These are phyloP conservation scores for Monilinia laxa DNA, from an alignment of 2,329 filamentous ascomycete species.

Conservation along the genomic window DNA sequence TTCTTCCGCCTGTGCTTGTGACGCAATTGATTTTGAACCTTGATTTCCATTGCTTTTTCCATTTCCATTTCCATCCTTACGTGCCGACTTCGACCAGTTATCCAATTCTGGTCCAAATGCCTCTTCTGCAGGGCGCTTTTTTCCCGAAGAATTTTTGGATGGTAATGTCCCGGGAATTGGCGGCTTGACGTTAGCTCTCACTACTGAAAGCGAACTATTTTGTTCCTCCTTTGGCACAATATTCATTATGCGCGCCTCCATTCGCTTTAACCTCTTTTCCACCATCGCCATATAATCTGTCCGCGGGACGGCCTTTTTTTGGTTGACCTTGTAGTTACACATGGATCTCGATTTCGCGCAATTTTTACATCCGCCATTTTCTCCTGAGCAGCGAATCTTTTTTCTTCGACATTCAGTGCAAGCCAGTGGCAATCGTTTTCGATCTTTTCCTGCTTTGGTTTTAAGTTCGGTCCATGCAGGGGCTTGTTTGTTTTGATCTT, in stretches of 20 bases:
- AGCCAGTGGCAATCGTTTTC: constrained; percentile 86
- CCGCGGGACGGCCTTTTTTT: constrained; percentile 86
- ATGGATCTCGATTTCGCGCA: constrained; percentile 89
- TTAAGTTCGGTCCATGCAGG: constrained; percentile 81
- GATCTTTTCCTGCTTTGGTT: constrained; percentile 91
- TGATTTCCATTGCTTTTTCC: neutral
- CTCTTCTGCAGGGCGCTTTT: constrained; percentile 82
- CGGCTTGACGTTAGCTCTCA: constrained; percentile 82
- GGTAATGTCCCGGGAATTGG: constrained; percentile 58
- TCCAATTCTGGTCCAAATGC: constrained; percentile 82
- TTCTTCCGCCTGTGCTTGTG: constrained; percentile 63
- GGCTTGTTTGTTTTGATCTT: constrained; percentile 57
- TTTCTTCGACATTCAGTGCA: constrained; percentile 96
- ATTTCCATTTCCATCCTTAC: constrained; percentile 49
- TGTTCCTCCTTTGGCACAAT: constrained; percentile 86
- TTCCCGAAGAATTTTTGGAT: constrained; percentile 55
- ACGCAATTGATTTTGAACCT: constrained; percentile 50
- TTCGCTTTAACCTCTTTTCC: constrained; percentile 90
- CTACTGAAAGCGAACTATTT: constrained; percentile 60
- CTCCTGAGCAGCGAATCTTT: constrained; percentile 96
- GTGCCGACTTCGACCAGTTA: constrained; percentile 68
- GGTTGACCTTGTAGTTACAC: constrained; percentile 96
- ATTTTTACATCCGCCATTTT: constrained; percentile 97
- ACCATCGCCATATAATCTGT: constrained; percentile 99
- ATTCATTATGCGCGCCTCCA: constrained; percentile 98